phyloP scores from a whole-genome alignment of 2,329 filamentous ascomycete genomes.

The Cladosporium sp. region DNA sequence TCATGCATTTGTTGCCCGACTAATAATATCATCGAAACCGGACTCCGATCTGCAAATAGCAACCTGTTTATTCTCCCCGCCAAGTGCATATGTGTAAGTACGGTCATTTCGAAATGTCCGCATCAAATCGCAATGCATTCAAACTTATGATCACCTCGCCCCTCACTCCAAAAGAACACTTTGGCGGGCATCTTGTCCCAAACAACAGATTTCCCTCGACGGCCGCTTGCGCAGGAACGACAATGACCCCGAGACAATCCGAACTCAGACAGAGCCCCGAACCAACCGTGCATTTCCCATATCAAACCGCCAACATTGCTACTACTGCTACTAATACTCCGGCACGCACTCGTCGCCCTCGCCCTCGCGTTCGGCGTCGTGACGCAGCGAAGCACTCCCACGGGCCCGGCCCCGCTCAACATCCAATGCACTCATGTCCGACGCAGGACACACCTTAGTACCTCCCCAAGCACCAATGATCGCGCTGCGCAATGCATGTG shows the following conservation, averaged over 20 bases:
- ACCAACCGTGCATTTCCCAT: neutral
- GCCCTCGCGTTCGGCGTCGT: slow-evolving; percentile 13
- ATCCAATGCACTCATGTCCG: slow-evolving; percentile 4
- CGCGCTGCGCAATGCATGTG: slow-evolving; percentile 1
- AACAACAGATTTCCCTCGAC: neutral
- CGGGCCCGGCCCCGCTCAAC: slow-evolving; percentile 12
- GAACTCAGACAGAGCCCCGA: neutral
- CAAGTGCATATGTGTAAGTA: neutral
- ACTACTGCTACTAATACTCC: neutral
- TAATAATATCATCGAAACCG: neutral
- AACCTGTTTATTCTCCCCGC: neutral
- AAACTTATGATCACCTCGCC: neutral
- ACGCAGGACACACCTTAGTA: slow-evolving; percentile 2
- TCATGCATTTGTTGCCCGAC: neutral
- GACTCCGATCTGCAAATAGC: slow-evolving; percentile 8
- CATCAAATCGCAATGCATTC: neutral
- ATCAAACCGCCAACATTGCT: neutral
- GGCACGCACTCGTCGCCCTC: neutral
- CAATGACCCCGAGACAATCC: neutral
- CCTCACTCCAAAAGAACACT: neutral
- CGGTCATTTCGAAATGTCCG: no score
- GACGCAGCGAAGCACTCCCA: slow-evolving; percentile 11
- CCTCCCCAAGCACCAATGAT: slow-evolving; percentile 1
- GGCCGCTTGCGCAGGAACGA: slow-evolving; percentile 15
- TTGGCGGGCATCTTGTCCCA: neutral